A percentile compares a stretch with the other conserved stretches of the same genome.
These are phyloP conservation scores for Pythium coloratum DNA, from an alignment of 352 stramenopile species.

Conservation along the genomic window DNA sequence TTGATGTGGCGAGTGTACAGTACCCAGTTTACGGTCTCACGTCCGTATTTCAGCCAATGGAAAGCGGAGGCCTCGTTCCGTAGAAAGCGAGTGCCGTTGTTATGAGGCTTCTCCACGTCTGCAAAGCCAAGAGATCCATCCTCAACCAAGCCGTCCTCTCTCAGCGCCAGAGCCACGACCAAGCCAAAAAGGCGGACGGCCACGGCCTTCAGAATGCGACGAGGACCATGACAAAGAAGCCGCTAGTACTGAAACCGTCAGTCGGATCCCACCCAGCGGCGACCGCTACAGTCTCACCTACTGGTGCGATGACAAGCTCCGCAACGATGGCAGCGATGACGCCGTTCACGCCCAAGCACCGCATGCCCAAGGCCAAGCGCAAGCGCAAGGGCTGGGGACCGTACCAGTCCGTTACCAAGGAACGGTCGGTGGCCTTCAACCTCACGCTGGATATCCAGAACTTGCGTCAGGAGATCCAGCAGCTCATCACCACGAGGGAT, in stretches of 20 bases:
- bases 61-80: too few relatives aligned
- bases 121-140: too few relatives aligned
- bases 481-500: slow-evolving; percentile 27
- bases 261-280: not conserved
- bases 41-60: too few relatives aligned
- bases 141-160: too few relatives aligned
- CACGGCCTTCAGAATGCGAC: too few relatives aligned
- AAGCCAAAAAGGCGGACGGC: too few relatives aligned
- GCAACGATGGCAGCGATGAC: not conserved
- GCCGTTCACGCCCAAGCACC: not conserved
- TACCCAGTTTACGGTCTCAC: too few relatives aligned
- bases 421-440: slow-evolving; percentile 47
- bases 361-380: slow-evolving; percentile 12
- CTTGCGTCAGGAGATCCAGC: slow-evolving; percentile 37
- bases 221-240: not conserved
- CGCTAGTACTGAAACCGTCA: not conserved
- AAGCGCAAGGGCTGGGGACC: slow-evolving; percentile 34
- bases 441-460: slow-evolving; percentile 46
- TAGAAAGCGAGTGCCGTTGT: too few relatives aligned
- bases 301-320: not conserved
- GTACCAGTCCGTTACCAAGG: slow-evolving; percentile 35
- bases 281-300: not conserved
- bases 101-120: too few relatives aligned
- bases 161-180: too few relatives aligned
- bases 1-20: too few relatives aligned